phyloP scores from a whole-genome alignment of 176 grass and related monocot species.

The Hyparrhenia diplandra region DNA sequence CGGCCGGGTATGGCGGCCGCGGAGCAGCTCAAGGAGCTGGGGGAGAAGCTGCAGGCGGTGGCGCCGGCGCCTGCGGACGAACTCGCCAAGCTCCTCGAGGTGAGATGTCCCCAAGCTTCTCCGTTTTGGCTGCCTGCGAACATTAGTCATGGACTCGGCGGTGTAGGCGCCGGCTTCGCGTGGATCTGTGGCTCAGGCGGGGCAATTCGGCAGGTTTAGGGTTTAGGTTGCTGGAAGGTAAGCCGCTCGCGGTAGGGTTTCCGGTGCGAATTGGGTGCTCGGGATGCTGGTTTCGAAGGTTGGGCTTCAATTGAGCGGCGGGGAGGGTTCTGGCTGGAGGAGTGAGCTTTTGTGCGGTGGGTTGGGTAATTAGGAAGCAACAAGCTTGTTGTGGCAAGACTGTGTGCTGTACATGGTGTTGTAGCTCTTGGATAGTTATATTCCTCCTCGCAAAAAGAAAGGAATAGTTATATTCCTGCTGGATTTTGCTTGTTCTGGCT shows the following conservation, averaged over 20 bases:
- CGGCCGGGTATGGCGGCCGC: slow-evolving; percentile 44
- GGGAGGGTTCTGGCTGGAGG: background rate
- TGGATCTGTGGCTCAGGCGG: slow-evolving; percentile 30
- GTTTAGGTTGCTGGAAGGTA: slow-evolving; percentile 9
- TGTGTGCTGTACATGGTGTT: background rate
- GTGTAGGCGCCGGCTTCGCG: background rate
- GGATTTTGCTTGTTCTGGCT: background rate
- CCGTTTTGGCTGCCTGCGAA: background rate
- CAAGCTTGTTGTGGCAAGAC: background rate
- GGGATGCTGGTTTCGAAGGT: background rate
- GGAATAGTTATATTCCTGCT: background rate
- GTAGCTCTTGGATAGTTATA: background rate
- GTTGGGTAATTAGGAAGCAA: background rate
- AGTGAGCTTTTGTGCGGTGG: background rate
- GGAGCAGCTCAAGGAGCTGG: slow-evolving; percentile 81
- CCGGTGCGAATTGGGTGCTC: background rate
- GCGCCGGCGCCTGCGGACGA: slow-evolving; percentile 44
- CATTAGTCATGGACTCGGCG: background rate
- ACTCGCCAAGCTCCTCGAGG: slow-evolving; percentile 79
- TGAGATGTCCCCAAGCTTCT: background rate
- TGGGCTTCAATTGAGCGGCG: background rate
- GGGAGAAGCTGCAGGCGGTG: slow-evolving; percentile 66
- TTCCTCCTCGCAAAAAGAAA: too few relatives aligned
- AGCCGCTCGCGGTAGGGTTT: background rate
- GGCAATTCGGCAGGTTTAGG: slow-evolving; percentile 35